A percentile compares a stretch with the other conserved stretches of the same genome.
Conservation (phyloP, 441 rosid genomes). For the Erodium trifolium region DNA sequence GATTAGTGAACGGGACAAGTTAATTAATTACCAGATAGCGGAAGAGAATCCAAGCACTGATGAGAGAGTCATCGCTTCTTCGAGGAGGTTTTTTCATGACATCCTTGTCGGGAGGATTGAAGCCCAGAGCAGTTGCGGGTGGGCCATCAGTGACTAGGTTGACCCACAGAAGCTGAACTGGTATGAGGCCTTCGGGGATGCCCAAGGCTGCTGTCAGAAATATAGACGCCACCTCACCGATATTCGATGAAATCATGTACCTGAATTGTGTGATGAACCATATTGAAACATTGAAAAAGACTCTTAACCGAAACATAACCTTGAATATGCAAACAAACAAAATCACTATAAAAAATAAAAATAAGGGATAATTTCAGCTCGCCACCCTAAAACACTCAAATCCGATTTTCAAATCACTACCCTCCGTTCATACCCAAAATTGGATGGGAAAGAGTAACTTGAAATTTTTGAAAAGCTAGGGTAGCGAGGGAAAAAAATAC, state of each 20-base stretch:
- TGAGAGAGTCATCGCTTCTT: conserved; percentile 36
- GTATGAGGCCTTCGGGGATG: conserved; percentile 42
- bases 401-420: too few species aligned
- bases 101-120: conserved; percentile 43
- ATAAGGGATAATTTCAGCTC: too few species aligned
- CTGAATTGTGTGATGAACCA: conserved; percentile 17
- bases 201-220: conserved; percentile 44
- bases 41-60: conserved; percentile 40
- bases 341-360: too few species aligned
- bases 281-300: too few species aligned
- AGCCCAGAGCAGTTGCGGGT: conserved; percentile 45
- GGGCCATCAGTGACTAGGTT: conserved; percentile 49
- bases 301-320: too few species aligned
- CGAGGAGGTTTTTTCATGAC: conserved; percentile 46
- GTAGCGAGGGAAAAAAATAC: too few species aligned
- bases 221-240: conserved; percentile 45
- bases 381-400: too few species aligned
- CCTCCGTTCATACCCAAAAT: too few species aligned
- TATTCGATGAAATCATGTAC: conserved; percentile 49
- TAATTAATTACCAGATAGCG: conserved; percentile 35
- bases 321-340: too few species aligned
- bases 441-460: too few species aligned
- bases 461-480: too few species aligned
- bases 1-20: neutral
- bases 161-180: conserved; percentile 50